Conservation (phyloP, 2,329 filamentous ascomycete genomes). For the Beauveria pseudobassiana region DNA sequence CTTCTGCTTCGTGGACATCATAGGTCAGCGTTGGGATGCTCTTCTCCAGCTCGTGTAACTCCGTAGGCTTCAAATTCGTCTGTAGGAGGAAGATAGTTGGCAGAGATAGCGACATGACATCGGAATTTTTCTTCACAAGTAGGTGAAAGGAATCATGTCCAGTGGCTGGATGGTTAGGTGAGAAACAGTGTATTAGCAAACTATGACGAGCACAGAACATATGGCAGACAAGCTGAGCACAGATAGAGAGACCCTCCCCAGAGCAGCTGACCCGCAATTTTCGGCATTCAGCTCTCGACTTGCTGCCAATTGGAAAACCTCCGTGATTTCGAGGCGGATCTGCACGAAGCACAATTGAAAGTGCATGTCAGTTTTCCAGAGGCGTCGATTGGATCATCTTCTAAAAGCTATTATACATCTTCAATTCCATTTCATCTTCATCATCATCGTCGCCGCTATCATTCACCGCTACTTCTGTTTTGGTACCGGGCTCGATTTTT, state of each 20-base stretch:
- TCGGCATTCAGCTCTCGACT: neutral
- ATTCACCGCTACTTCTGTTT: slow-evolving; percentile 40
- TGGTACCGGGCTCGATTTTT: slow-evolving; percentile 47
- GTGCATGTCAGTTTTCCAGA: too few relatives aligned
- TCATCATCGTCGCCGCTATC: slow-evolving; percentile 39
- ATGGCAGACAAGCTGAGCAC: too few relatives aligned
- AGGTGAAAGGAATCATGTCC: neutral
- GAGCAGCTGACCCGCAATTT: neutral
- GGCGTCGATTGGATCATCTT: neutral
- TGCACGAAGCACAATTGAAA: too few relatives aligned
- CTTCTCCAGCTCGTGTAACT: slow-evolving; percentile 57
- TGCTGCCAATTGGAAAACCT: neutral
- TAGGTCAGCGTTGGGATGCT: slow-evolving; percentile 60
- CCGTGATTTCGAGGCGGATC: too few relatives aligned
- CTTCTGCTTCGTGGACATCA: slow-evolving; percentile 60
- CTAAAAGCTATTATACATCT: slow-evolving; percentile 32
- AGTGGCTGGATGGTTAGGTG: neutral
- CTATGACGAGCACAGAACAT: neutral
- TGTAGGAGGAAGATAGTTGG: slow-evolving; percentile 68
- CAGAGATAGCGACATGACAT: slow-evolving; percentile 24
- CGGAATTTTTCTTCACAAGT: neutral
- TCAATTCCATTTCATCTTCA: slow-evolving; percentile 53
- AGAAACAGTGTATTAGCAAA: neutral
- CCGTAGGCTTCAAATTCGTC: slow-evolving; percentile 57
- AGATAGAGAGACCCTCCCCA: neutral